A percentile compares a stretch with the other conserved stretches of the same genome.
Evolutionary conservation across 139 green algal species (phyloP).

Genomic region (Tetraselmis chui): DNA sequence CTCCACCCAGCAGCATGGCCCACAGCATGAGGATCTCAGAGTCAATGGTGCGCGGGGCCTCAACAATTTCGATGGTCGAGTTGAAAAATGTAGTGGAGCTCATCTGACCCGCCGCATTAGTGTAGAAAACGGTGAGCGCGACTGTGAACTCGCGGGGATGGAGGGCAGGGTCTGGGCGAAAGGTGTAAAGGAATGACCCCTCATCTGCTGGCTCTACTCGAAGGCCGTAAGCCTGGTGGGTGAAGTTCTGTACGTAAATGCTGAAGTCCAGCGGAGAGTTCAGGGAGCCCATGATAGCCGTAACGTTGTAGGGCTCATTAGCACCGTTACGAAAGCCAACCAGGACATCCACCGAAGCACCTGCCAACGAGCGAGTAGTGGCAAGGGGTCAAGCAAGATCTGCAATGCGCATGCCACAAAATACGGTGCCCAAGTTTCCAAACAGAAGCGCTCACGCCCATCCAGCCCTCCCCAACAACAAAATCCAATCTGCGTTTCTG

Average conservation of each 20-base stretch:
- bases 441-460: too few relatives aligned
- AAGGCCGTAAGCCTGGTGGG: slow-evolving; percentile 31
- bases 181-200: slow-evolving; percentile 54
- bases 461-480: too few relatives aligned
- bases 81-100: slow-evolving; percentile 66
- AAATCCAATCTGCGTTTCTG: too few relatives aligned
- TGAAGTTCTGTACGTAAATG: slow-evolving; percentile 68
- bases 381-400: too few relatives aligned
- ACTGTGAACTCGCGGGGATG: slow-evolving; percentile 36
- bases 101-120: not conserved
- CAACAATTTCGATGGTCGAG: slow-evolving; percentile 54
- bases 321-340: slow-evolving; percentile 53
- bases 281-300: slow-evolving; percentile 53
- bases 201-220: slow-evolving; percentile 52
- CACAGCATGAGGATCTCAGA: slow-evolving; percentile 52
- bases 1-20: slow-evolving; percentile 23
- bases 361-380: too few relatives aligned
- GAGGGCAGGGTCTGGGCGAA: slow-evolving; percentile 43
- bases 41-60: slow-evolving; percentile 52
- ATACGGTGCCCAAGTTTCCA: too few relatives aligned
- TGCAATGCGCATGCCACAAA: too few relatives aligned
- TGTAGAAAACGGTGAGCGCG: slow-evolving; percentile 43
- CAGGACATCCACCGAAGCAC: slow-evolving; percentile 28
- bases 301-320: slow-evolving; percentile 51
- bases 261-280: slow-evolving; percentile 50